Evolutionary conservation across 345 rosid genomes (phyloP).

Genomic region (Alliaria petiolata): DNA sequence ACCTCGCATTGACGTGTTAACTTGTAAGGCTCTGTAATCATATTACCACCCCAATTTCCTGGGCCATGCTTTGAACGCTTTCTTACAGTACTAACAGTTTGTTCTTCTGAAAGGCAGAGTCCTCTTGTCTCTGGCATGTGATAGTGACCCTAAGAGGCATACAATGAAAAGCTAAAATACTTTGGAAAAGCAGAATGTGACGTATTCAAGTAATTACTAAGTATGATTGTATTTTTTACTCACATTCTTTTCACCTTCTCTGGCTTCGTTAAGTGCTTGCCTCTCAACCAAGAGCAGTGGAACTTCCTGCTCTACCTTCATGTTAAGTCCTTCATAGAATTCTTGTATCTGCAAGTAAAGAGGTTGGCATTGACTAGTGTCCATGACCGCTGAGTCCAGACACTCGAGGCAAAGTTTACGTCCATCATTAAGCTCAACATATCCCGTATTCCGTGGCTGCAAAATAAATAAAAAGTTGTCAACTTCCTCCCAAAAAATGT

Average conservation of each 20-base stretch:
- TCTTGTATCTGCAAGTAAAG: slow-evolving; percentile 71
- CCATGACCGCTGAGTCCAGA: slow-evolving; percentile 95
- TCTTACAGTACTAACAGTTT: slow-evolving; percentile 78
- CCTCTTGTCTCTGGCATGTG: slow-evolving; percentile 99
- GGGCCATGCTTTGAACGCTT: slow-evolving; percentile 65
- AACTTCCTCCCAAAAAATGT: neutral
- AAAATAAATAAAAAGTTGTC: slow-evolving; percentile 7
- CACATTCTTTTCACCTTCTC: slow-evolving; percentile 92
- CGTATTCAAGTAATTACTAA: neutral
- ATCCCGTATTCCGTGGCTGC: slow-evolving; percentile 69
- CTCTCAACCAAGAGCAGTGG: slow-evolving; percentile 95
- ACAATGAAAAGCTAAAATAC: slow-evolving; percentile 8
- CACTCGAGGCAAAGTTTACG: slow-evolving; percentile 95
- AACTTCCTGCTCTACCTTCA: slow-evolving; percentile 87
- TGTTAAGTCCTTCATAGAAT: slow-evolving; percentile 73
- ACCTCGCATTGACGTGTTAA: slow-evolving; percentile 82
- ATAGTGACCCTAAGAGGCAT: slow-evolving; percentile 70
- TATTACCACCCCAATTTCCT: slow-evolving; percentile 51
- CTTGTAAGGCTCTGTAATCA: slow-evolving; percentile 77
- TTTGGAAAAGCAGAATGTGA: neutral
- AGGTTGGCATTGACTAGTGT: slow-evolving; percentile 82
- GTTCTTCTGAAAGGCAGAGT: slow-evolving; percentile 95
- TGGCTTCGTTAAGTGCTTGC: slow-evolving; percentile 92
- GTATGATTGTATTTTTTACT: slow-evolving; percentile 15
- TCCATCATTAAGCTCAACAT: slow-evolving; percentile 78